phyloP scores from a whole-genome alignment of 345 rosid species.

The Adansonia digitata region DNA sequence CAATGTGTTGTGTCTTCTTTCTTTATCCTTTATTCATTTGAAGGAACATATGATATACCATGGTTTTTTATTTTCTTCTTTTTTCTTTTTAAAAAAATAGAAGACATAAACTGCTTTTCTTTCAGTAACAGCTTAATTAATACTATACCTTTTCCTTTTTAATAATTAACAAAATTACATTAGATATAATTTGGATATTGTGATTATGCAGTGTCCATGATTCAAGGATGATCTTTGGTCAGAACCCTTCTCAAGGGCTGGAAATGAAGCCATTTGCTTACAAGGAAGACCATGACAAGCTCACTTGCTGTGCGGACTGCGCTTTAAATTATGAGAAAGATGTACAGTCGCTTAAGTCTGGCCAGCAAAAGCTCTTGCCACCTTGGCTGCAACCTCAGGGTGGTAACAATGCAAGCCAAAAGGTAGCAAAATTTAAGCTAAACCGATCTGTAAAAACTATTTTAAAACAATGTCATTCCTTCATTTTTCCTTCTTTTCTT shows the following conservation, averaged over 20 bases:
- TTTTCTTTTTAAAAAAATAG: no score
- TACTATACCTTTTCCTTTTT: not conserved
- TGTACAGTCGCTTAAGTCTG: slow-evolving; percentile 48
- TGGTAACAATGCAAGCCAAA: slow-evolving; percentile 23
- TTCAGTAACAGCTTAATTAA: no score
- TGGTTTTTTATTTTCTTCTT: no score
- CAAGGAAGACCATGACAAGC: slow-evolving; percentile 54
- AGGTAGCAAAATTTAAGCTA: slow-evolving; percentile 32
- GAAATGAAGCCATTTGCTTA: slow-evolving; percentile 49
- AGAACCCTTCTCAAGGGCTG: slow-evolving; percentile 31
- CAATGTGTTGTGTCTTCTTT: no score
- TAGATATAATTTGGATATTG: not conserved
- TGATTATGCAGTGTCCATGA: slow-evolving; percentile 43
- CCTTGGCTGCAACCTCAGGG: slow-evolving; percentile 56
- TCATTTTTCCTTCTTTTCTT: no score
- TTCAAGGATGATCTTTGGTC: slow-evolving; percentile 27
- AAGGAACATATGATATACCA: no score
- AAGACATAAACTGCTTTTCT: no score
- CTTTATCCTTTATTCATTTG: no score
- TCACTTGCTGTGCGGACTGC: slow-evolving; percentile 68
- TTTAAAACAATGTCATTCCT: not conserved
- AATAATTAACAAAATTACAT: no score
- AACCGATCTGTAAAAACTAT: not conserved
- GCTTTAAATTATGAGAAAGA: slow-evolving; percentile 64
- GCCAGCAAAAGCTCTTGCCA: slow-evolving; percentile 31